These are phyloP conservation scores for Pyrenophora teres DNA, from an alignment of 2,329 filamentous ascomycete species.

Conservation along the genomic window DNA sequence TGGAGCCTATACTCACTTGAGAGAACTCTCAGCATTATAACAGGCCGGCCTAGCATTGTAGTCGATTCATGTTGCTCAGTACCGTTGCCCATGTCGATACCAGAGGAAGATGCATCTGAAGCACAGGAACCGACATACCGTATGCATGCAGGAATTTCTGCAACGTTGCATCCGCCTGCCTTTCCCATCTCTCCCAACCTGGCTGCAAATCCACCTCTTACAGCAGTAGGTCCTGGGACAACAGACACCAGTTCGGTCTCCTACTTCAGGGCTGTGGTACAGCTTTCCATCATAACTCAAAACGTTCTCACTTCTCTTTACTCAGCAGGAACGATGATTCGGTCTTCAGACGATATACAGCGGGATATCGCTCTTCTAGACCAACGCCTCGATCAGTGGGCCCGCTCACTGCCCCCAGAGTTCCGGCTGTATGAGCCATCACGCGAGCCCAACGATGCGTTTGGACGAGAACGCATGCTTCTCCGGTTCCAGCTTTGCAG, in stretches of 20 bases:
- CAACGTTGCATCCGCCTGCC: conserved; percentile 1
- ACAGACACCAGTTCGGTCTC: conserved; percentile 26
- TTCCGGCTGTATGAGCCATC: conserved; percentile 33
- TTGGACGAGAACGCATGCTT: conserved; percentile 35
- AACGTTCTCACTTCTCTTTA: conserved; percentile 46
- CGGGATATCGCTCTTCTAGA: conserved; percentile 38
- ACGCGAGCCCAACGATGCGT: conserved; percentile 1
- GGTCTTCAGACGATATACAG: conserved; percentile 43
- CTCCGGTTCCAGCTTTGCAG: conserved; percentile 45
- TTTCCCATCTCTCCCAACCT: conserved; percentile 7
- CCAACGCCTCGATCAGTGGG: conserved; percentile 44
- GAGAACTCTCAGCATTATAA: conserved; percentile 46
- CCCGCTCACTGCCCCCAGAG: conserved; percentile 32
- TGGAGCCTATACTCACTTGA: conserved; percentile 50
- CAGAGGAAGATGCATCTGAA: conserved; percentile 25
- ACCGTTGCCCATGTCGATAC: conserved; percentile 37
- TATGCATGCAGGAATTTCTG: conserved; percentile 8
- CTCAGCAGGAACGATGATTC: conserved; percentile 38
- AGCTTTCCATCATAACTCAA: conserved; percentile 42
- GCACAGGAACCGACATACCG: conserved; percentile 13
- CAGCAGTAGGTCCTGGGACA: conserved; percentile 1
- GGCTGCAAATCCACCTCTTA: conserved; percentile 5
- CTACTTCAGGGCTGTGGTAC: conserved; percentile 33
- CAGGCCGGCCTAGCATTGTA: conserved; percentile 48
- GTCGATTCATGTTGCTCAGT: conserved; percentile 44